Conservation (phyloP, 176 grass and related monocot genomes). For the Tillandsia leiboldiana region DNA sequence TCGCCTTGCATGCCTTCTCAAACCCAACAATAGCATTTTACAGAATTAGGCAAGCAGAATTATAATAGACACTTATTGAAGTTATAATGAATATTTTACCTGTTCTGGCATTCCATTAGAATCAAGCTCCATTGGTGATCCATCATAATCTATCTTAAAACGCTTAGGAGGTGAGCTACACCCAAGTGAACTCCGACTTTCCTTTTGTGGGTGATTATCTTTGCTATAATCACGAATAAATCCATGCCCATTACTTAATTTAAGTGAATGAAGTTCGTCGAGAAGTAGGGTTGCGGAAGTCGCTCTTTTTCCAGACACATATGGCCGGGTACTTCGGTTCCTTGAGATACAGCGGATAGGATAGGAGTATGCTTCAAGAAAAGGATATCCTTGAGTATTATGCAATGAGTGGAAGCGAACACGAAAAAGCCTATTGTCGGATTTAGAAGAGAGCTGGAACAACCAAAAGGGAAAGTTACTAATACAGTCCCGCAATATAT, state of each 20-base stretch:
- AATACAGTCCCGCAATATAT: background rate
- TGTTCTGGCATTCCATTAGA: constrained; percentile 26
- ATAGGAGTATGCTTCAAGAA: constrained; percentile 77
- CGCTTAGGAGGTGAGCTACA: constrained; percentile 28
- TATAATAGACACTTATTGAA: background rate
- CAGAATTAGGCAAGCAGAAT: background rate
- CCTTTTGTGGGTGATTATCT: constrained; percentile 21
- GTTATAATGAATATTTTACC: constrained; percentile 25
- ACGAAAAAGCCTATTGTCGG: constrained; percentile 85
- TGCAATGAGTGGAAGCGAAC: constrained; percentile 55
- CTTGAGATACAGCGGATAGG: constrained; percentile 88
- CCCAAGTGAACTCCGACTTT: constrained; percentile 24
- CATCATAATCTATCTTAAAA: constrained; percentile 32
- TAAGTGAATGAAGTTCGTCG: constrained; percentile 33
- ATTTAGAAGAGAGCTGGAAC: constrained; percentile 96
- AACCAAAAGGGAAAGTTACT: background rate
- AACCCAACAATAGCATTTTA: constrained; percentile 13
- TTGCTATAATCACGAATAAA: constrained; percentile 27
- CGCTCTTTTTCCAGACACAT: constrained; percentile 32
- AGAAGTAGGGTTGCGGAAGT: constrained; percentile 17
- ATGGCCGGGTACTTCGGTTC: constrained; percentile 31
- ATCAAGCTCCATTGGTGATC: constrained; percentile 8
- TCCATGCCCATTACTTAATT: constrained; percentile 25
- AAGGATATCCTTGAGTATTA: constrained; percentile 50
- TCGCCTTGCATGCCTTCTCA: constrained; percentile 27